Percentiles rank a stretch among this genome's conserved stretches.
Conservation (phyloP, 352 stramenopile species). For the Globisporangium paddicum region DNA sequence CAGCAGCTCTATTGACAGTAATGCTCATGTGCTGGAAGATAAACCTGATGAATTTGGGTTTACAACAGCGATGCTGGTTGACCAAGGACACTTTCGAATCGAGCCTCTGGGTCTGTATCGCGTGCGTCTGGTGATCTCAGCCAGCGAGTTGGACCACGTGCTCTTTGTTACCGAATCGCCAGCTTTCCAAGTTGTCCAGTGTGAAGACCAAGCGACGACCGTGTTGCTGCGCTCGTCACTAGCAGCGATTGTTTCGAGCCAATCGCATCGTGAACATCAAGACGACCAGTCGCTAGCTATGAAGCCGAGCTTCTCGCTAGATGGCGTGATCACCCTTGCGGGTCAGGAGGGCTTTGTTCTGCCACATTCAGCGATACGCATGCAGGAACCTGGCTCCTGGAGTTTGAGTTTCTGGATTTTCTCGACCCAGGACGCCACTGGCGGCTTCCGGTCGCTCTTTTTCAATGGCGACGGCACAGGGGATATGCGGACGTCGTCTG, state of each 20-base stretch:
- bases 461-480: slow-evolving; percentile 72
- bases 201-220: slow-evolving; percentile 1
- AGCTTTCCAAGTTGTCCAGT: slow-evolving; percentile 10
- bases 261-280: background rate
- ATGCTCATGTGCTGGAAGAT: background rate
- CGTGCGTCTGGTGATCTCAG: slow-evolving; percentile 16
- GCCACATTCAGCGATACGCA: slow-evolving; percentile 29
- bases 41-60: background rate
- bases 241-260: background rate
- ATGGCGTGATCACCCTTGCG: slow-evolving; percentile 46
- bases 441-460: slow-evolving; percentile 61
- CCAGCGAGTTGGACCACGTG: background rate
- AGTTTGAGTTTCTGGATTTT: slow-evolving; percentile 70
- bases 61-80: background rate
- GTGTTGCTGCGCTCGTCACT: slow-evolving; percentile 6
- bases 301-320: slow-evolving; percentile 27
- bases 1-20: background rate
- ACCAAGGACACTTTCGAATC: slow-evolving; percentile 26
- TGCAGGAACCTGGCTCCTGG: slow-evolving; percentile 44
- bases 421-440: slow-evolving; percentile 46
- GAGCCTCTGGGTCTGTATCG: slow-evolving; percentile 28
- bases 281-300: slow-evolving; percentile 1
- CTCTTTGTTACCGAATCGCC: slow-evolving; percentile 11
- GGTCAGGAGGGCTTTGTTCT: slow-evolving; percentile 43
- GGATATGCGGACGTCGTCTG: slow-evolving; percentile 72